A percentile compares a stretch with the other conserved stretches of the same genome.
Conservation (phyloP, 169 alveolate species). For the Neospora caninum region DNA sequence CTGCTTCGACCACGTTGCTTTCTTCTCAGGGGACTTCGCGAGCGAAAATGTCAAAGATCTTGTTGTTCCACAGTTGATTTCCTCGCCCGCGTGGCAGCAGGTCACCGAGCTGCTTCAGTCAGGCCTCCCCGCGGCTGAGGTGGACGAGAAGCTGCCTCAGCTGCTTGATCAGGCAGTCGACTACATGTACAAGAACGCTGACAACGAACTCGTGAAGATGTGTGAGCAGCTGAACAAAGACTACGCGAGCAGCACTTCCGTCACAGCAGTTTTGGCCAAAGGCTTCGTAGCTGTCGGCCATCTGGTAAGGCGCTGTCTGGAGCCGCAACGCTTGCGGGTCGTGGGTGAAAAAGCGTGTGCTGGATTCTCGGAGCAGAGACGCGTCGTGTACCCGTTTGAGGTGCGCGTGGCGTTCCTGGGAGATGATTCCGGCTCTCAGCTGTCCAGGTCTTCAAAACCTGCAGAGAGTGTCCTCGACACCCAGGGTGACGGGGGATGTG, state of each 20-base stretch:
- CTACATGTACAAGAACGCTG: conserved; percentile 75
- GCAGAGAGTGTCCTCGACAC: too few species aligned
- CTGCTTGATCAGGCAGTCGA: conserved; percentile 59
- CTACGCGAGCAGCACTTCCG: conserved; percentile 84
- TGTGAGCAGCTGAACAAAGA: conserved; percentile 73
- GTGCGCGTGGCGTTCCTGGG: too few species aligned
- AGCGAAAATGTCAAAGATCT: conserved; percentile 75
- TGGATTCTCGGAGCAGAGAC: neutral
- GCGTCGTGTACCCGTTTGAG: too few species aligned
- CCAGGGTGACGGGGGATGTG: too few species aligned
- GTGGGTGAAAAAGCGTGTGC: neutral
- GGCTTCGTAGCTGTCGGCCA: conserved; percentile 80
- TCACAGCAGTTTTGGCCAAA: conserved; percentile 77
- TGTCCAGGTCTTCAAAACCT: too few species aligned
- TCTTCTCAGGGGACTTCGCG: conserved; percentile 77
- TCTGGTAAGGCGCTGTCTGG: conserved; percentile 68
- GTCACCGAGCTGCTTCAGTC: neutral
- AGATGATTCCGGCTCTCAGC: too few species aligned
- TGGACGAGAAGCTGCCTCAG: conserved; percentile 36
- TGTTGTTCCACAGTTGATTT: conserved; percentile 75
- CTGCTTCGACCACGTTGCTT: neutral
- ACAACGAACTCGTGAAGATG: conserved; percentile 73
- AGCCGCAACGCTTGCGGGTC: neutral
- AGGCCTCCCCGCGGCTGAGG: neutral
- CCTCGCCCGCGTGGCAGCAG: conserved; percentile 75